A percentile compares a stretch with the other conserved stretches of the same genome.
These are phyloP conservation scores for Cladophialophora exuberans DNA, from an alignment of 2,329 filamentous ascomycete species.

Conservation along the genomic window DNA sequence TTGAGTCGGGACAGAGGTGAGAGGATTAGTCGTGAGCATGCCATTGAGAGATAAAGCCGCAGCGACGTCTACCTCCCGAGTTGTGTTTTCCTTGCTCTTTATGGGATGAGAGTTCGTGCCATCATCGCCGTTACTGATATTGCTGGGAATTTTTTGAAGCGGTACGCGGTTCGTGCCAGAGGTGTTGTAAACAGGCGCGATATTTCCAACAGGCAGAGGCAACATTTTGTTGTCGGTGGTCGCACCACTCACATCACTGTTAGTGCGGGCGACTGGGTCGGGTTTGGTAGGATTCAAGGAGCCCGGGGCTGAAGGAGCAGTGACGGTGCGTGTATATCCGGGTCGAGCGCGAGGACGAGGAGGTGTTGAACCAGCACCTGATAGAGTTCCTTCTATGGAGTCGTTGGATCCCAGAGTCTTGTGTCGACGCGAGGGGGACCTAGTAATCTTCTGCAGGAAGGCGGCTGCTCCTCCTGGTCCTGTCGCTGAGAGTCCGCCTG, in stretches of 20 bases:
- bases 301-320: slow-evolving; percentile 22
- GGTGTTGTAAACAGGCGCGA: slow-evolving; percentile 7
- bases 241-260: slow-evolving; percentile 24
- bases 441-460: slow-evolving; percentile 33
- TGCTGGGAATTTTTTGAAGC: slow-evolving; percentile 18
- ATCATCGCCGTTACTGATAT: slow-evolving; percentile 5
- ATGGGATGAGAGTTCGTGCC: slow-evolving; percentile 1
- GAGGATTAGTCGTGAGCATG: slow-evolving; percentile 13
- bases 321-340: slow-evolving; percentile 23
- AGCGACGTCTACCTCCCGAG: slow-evolving; percentile 19
- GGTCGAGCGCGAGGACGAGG: slow-evolving; percentile 24
- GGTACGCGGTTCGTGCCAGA: slow-evolving; percentile 11
- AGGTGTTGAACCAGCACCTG: slow-evolving; percentile 16
- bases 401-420: slow-evolving; percentile 29
- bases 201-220: slow-evolving; percentile 7
- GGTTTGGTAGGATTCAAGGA: slow-evolving; percentile 20
- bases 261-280: slow-evolving; percentile 20
- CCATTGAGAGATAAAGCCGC: slow-evolving; percentile 23
- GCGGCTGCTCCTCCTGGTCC: slow-evolving; percentile 13
- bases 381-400: slow-evolving; percentile 27
- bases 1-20: background rate
- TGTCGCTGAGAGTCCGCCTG: slow-evolving; percentile 15
- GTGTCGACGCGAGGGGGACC: slow-evolving; percentile 32
- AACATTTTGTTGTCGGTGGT: slow-evolving; percentile 21
- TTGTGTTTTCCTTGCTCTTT: background rate